Conservation (phyloP, 495 filamentous ascomycete species). For the Evernia prunastri region DNA sequence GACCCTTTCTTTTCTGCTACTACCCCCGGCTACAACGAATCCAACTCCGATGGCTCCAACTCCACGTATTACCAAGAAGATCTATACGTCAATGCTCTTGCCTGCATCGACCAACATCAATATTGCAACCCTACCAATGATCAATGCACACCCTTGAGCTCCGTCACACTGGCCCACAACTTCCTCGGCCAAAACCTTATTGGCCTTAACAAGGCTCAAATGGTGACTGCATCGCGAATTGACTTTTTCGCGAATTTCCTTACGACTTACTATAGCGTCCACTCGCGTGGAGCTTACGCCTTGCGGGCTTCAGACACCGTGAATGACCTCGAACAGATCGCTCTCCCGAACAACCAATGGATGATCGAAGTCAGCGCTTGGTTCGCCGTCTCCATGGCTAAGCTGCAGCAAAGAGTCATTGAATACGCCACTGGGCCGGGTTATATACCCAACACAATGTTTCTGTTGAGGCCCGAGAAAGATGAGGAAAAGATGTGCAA, state of each 20-base stretch:
- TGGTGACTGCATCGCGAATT: slow-evolving; percentile 41
- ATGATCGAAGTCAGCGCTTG: slow-evolving; percentile 30
- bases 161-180: background rate
- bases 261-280: slow-evolving; percentile 33
- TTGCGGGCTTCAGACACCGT: slow-evolving; percentile 26
- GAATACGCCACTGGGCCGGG: slow-evolving; percentile 27
- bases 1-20: slow-evolving; percentile 30
- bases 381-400: slow-evolving; percentile 28
- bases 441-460: slow-evolving; percentile 2
- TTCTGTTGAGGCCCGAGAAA: background rate
- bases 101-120: slow-evolving; percentile 31
- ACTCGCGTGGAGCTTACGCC: slow-evolving; percentile 30
- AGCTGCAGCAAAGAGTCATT: slow-evolving; percentile 26
- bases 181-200: slow-evolving; percentile 37
- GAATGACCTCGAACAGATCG: slow-evolving; percentile 20
- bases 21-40: background rate
- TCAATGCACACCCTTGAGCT: slow-evolving; percentile 21
- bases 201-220: slow-evolving; percentile 41
- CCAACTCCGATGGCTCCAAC: background rate
- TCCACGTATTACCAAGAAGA: slow-evolving; percentile 21
- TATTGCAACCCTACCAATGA: slow-evolving; percentile 28
- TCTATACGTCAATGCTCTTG: slow-evolving; percentile 19
- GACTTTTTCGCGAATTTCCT: slow-evolving; percentile 25
- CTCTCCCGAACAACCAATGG: slow-evolving; percentile 33
- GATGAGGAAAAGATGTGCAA: slow-evolving; percentile 19